Evolutionary conservation across 495 filamentous ascomycete genomes (phyloP), one percentile per base, ranked within the genome.

Genomic region (Penicillium roqueforti): DNA sequence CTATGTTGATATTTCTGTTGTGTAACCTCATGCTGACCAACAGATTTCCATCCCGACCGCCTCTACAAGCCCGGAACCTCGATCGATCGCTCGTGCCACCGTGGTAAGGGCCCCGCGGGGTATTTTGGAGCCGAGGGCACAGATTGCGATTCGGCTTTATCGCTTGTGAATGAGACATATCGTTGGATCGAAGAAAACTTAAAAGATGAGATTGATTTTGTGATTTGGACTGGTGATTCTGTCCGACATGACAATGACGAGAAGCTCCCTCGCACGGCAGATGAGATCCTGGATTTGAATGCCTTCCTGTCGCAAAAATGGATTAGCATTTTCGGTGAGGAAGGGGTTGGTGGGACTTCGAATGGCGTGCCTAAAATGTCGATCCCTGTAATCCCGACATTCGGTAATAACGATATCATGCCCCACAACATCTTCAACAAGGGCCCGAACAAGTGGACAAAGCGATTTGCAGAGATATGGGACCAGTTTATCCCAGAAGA

Each of bases 361-460:
- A 69, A 78, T 39, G 51, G 49, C 9, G 48, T 61, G 3, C 71
- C 82, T n/a, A 78, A 76, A 18, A 76, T 91, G 49, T 68, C 73
- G 16, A 82, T 98, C 22, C 93, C 95, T 10, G 82, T 97, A 13
- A 75, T 99, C 1, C 91, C 93, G 4, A 96, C 85, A 0, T 84
- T 96, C 50, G 93, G 93, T 10, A 99, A 99, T 69, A 99, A 99
- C 70, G 93, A 99, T 57, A 87, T 99, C 48, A 84, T 96, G 57
- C 93, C 93, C 1, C 93, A 99, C 71, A 99, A 99, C 59, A 96
- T 97, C 63, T 82, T 99, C 63, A 71, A 83, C 43, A 70, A 81
- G 6, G 93, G 92, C 3, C 92, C 93, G 6, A 96, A 96, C 63
- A 74, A 77, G 25, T 93, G 92, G 82, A 87, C 95, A 0, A 81